phyloP scores from a whole-genome alignment of 108 stramenopile genomes.

The Stephanodiscus minutulus region DNA sequence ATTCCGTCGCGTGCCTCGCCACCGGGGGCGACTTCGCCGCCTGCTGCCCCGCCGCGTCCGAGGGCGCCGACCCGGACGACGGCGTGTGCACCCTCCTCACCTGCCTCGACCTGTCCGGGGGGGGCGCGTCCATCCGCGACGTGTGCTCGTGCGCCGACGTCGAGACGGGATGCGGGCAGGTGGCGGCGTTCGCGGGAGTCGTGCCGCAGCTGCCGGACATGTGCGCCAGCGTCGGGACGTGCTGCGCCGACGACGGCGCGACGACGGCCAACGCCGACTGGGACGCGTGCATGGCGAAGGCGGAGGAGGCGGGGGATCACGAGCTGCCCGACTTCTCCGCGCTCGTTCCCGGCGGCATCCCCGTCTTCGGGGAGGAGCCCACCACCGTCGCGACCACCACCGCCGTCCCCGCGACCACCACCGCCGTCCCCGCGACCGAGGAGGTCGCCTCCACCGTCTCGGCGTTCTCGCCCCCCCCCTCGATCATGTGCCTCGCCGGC shows the following conservation, averaged over 20 bases:
- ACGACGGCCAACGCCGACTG: background rate
- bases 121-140: background rate
- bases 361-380: background rate
- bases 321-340: background rate
- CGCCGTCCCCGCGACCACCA: background rate
- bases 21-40: background rate
- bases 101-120: background rate
- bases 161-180: background rate
- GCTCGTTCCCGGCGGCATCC: background rate
- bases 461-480: background rate
- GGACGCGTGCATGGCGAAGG: background rate
- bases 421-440: background rate
- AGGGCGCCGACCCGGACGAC: conserved; percentile 1
- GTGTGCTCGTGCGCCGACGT: background rate
- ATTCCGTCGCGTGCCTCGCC: background rate
- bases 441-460: too few relatives aligned
- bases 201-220: background rate
- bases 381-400: background rate
- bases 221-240: background rate
- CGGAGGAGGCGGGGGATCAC: background rate
- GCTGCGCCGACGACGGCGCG: background rate
- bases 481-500: background rate
- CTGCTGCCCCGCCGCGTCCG: background rate
- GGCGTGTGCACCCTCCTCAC: conserved; percentile 3
- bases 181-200: background rate